A percentile compares a stretch with the other conserved stretches of the same genome.
Evolutionary conservation across 352 stramenopile species (phyloP).

Genomic region (Phytophthora quininea): DNA sequence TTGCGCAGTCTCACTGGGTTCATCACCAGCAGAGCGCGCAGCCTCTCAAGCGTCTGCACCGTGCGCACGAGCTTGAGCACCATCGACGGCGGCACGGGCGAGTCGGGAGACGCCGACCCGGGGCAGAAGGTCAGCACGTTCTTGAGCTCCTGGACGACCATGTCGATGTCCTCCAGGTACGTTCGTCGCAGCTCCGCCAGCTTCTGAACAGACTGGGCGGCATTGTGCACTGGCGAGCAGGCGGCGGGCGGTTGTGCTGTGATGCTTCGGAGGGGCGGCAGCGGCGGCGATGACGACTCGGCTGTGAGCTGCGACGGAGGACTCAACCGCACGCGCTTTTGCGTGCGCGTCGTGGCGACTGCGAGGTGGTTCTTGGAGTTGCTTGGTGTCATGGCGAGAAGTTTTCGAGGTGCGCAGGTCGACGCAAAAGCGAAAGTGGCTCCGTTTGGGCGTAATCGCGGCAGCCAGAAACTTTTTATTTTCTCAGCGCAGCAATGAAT

Average conservation of each 20-base stretch:
- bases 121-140: constrained; percentile 33
- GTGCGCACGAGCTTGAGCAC: constrained; percentile 44
- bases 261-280: constrained; percentile 18
- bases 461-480: neutral
- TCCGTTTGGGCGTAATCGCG: neutral
- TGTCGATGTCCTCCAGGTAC: constrained; percentile 35
- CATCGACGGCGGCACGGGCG: constrained; percentile 19
- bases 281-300: constrained; percentile 13
- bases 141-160: constrained; percentile 43
- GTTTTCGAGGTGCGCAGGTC: neutral
- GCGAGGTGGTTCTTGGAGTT: constrained; percentile 17
- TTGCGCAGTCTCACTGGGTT: constrained; percentile 27
- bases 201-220: constrained; percentile 21
- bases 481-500: neutral
- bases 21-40: constrained; percentile 35
- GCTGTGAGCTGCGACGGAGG: constrained; percentile 21
- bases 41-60: constrained; percentile 44
- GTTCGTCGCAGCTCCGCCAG: constrained; percentile 30
- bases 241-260: neutral
- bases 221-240: neutral
- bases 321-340: constrained; percentile 34
- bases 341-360: constrained; percentile 3
- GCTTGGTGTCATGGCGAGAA: constrained; percentile 17
- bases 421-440: constrained; percentile 13
- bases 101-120: constrained; percentile 20